A percentile compares a stretch with the other conserved stretches of the same genome.
phyloP scores from a whole-genome alignment of 2,329 filamentous ascomycete genomes.

The Fusarium praegraminearum region DNA sequence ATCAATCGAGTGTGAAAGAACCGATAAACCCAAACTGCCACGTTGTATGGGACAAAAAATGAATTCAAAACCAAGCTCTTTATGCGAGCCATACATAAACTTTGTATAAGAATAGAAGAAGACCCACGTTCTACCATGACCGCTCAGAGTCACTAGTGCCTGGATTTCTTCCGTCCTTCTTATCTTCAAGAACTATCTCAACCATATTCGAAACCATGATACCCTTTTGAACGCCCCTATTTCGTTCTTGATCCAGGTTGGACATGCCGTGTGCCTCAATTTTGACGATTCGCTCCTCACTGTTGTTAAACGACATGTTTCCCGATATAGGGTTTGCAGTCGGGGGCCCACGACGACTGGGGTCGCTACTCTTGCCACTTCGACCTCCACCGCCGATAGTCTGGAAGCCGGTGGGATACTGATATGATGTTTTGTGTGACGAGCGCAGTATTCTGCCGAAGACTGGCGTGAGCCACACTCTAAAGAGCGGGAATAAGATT shows the following conservation, averaged over 20 bases:
- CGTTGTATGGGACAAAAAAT: rapidly evolving
- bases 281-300: constrained; percentile 57
- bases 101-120: background rate
- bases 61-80: background rate
- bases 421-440: constrained; percentile 53
- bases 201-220: constrained; percentile 59
- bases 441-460: constrained; percentile 51
- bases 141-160: constrained; percentile 3
- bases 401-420: constrained; percentile 54
- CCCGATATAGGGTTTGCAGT: constrained; percentile 53
- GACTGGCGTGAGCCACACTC: constrained; percentile 54
- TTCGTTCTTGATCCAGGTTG: constrained; percentile 6
- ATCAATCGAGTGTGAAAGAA: background rate
- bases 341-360: constrained; percentile 49
- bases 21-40: background rate
- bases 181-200: constrained; percentile 49
- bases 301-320: constrained; percentile 55
- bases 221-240: constrained; percentile 40
- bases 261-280: constrained; percentile 56
- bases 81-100: too few species aligned
- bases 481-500: constrained; percentile 59
- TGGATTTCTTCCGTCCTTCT: constrained; percentile 19
- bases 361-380: constrained; percentile 47
- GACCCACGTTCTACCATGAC: constrained; percentile 23
- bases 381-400: constrained; percentile 56